Evolutionary conservation across 331 rosid genomes (phyloP).

Genomic region (Spiraea crenata): DNA sequence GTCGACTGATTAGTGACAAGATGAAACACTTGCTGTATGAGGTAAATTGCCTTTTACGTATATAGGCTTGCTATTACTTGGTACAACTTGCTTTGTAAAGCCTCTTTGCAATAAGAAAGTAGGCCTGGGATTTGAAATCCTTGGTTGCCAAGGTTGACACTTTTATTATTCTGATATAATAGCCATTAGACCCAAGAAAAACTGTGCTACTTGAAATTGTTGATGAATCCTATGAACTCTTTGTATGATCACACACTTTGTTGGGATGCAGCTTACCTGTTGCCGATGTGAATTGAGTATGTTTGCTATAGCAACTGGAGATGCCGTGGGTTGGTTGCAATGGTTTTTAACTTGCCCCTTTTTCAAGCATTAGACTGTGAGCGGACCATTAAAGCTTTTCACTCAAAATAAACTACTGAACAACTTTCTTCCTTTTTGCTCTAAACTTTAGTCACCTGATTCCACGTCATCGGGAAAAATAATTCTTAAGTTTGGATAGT

Average conservation of each 20-base stretch:
- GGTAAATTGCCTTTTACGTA: slow-evolving; percentile 23
- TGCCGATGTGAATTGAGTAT: not conserved
- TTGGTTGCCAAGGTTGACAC: no score
- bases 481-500: not conserved
- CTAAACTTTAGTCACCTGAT: not conserved
- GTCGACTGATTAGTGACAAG: slow-evolving; percentile 46
- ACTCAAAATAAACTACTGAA: not conserved
- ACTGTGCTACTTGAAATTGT: not conserved
- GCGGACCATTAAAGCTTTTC: not conserved
- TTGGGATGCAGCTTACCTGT: not conserved
- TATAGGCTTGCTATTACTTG: not conserved
- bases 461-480: not conserved
- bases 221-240: not conserved
- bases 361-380: not conserved
- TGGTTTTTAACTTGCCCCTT: not conserved
- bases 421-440: not conserved
- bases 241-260: not conserved
- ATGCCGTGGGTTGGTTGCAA: not conserved
- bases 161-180: not conserved
- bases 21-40: slow-evolving; percentile 56
- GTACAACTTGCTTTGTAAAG: not conserved
- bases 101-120: not conserved
- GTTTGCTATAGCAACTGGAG: not conserved
- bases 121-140: not conserved
- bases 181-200: not conserved